Percentiles rank a stretch among this genome's conserved stretches.
Conservation (phyloP, 169 alveolate species). For the Blepharisma undulans region DNA sequence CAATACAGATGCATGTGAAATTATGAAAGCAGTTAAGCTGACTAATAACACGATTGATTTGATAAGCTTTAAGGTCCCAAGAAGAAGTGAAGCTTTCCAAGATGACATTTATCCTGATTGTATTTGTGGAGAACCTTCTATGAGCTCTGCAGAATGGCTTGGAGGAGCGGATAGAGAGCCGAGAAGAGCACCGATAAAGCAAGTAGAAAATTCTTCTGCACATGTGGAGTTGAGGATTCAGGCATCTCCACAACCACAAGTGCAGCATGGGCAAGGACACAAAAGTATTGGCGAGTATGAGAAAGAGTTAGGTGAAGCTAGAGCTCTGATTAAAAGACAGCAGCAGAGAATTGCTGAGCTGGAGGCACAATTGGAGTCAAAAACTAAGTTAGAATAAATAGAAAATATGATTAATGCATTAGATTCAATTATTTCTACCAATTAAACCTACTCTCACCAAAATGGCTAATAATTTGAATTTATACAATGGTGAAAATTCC, state of each 20-base stretch:
- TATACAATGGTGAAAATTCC: neutral
- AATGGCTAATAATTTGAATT: neutral
- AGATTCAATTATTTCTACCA: neutral
- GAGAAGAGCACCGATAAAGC: neutral
- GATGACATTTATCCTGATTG: slow-evolving; percentile 62
- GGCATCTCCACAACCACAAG: neutral
- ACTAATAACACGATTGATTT: slow-evolving; percentile 55
- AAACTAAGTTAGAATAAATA: neutral
- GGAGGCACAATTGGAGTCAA: neutral
- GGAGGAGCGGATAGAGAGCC: slow-evolving; percentile 47
- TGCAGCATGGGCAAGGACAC: neutral
- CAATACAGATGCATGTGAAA: neutral
- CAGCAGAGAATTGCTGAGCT: neutral
- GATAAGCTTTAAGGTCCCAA: slow-evolving; percentile 59
- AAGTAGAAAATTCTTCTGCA: neutral
- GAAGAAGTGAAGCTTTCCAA: slow-evolving; percentile 62
- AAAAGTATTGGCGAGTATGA: neutral
- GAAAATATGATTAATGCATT: neutral
- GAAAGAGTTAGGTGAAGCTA: neutral
- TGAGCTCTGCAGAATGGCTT: slow-evolving; percentile 67
- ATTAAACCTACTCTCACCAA: neutral
- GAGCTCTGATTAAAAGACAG: neutral
- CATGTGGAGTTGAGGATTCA: neutral
- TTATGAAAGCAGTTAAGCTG: slow-evolving; percentile 41
- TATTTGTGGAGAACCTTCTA: slow-evolving; percentile 52